phyloP scores from a whole-genome alignment of 2,329 filamentous ascomycete species.

The Venturia effusa region DNA sequence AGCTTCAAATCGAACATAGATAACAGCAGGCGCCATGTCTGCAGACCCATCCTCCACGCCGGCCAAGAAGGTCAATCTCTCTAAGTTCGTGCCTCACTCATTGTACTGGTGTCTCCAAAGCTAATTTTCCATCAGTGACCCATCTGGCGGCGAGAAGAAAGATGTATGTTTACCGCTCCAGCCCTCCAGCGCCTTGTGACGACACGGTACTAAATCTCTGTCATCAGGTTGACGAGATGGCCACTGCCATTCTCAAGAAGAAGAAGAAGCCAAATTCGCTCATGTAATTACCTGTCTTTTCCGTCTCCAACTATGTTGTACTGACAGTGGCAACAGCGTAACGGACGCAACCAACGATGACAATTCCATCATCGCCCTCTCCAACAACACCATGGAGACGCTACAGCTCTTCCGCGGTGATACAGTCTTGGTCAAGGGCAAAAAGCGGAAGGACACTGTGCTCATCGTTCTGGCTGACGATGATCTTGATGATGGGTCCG shows the following conservation, averaged over 20 bases:
- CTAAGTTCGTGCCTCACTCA: constrained; percentile 25
- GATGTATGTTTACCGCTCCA: constrained; percentile 46
- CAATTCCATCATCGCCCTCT: constrained; percentile 97
- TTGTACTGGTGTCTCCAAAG: constrained; percentile 13
- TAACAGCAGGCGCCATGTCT: constrained; percentile 29
- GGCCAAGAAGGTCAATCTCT: constrained; percentile 38
- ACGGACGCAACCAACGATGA: constrained; percentile 99
- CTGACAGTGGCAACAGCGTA: constrained; percentile 52
- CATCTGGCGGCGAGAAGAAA: constrained; percentile 79
- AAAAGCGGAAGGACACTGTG: constrained; percentile 99
- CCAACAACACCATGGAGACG: constrained; percentile 97
- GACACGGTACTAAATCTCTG: constrained; percentile 22
- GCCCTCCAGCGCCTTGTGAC: constrained; percentile 12
- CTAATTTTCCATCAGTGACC: constrained; percentile 54
- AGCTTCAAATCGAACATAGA: neutral
- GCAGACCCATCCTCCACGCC: constrained; percentile 35
- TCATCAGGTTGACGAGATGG: constrained; percentile 69
- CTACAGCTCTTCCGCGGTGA: constrained; percentile 98
- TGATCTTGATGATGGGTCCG: constrained; percentile 93
- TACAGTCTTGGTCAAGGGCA: constrained; percentile 95
- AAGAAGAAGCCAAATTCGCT: constrained; percentile 99
- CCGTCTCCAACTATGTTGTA: constrained; percentile 2
- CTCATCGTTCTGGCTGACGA: constrained; percentile 96
- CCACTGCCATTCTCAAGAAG: constrained; percentile 97
- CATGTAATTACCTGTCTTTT: constrained; percentile 53